A percentile compares a stretch with the other conserved stretches of the same genome.
Conservation (phyloP, 2,329 filamentous ascomycete species). For the Fusarium sp. region DNA sequence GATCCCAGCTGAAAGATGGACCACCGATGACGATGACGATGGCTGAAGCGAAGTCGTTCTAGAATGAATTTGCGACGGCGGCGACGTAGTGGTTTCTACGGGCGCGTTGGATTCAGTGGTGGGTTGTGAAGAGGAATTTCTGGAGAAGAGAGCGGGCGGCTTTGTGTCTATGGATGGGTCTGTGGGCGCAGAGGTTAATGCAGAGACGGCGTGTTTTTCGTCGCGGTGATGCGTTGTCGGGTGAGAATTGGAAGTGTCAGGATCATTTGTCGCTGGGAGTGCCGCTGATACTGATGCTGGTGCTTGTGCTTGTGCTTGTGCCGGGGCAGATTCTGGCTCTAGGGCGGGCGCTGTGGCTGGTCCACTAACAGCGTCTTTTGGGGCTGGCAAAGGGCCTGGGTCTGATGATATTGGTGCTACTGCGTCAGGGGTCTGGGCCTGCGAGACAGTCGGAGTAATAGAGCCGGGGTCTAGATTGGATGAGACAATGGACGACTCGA, state of each 20-base stretch:
- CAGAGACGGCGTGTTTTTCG: conserved; percentile 45
- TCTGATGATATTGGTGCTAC: conserved; percentile 28
- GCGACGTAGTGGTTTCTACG: conserved; percentile 32
- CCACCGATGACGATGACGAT: conserved; percentile 44
- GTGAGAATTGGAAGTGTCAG: conserved; percentile 42
- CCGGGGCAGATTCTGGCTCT: conserved; percentile 25
- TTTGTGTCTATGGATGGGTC: conserved; percentile 28
- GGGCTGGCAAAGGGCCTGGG: conserved; percentile 24
- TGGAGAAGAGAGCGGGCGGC: conserved; percentile 16
- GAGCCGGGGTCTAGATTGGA: conserved; percentile 44
- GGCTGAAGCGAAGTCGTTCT: conserved; percentile 52
- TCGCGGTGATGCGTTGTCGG: conserved; percentile 46
- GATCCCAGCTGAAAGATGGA: conserved; percentile 40
- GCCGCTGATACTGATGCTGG: conserved; percentile 19
- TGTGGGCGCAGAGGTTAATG: conserved; percentile 30
- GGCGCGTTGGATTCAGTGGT: conserved; percentile 25
- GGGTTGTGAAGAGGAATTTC: conserved; percentile 17
- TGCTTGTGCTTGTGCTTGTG: conserved; percentile 5
- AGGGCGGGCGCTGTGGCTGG: conserved; percentile 30
- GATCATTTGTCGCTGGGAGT: conserved; percentile 34
- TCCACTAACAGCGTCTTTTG: conserved; percentile 32
- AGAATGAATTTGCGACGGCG: conserved; percentile 49
- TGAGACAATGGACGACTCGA: conserved; percentile 45
- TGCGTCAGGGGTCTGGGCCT: conserved; percentile 32
- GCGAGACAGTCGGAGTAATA: conserved; percentile 36